Evolutionary conservation across 495 filamentous ascomycete genomes (phyloP).

Genomic region (Bacidia gigantensis): DNA sequence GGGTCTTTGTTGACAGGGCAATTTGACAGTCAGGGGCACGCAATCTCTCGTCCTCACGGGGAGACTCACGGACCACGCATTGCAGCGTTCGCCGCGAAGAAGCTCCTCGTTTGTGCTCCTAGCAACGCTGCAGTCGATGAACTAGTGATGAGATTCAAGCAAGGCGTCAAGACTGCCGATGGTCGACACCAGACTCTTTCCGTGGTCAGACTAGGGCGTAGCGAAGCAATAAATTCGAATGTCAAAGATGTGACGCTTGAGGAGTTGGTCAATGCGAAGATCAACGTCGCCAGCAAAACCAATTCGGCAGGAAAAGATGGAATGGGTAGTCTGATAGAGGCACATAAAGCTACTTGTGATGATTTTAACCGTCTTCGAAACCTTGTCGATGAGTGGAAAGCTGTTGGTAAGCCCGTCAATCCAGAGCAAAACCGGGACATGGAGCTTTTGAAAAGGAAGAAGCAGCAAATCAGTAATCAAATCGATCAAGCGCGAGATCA

Average conservation of each 20-base stretch:
- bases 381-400: conserved; percentile 55
- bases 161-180: conserved; percentile 64
- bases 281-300: conserved; percentile 36
- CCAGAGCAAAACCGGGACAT: conserved; percentile 63
- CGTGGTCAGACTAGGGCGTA: conserved; percentile 81
- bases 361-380: conserved; percentile 51
- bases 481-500: conserved; percentile 79
- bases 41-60: conserved; percentile 35
- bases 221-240: conserved; percentile 80
- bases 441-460: conserved; percentile 58
- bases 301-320: conserved; percentile 33
- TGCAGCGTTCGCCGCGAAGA: conserved; percentile 45
- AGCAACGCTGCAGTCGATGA: conserved; percentile 98
- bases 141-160: conserved; percentile 81
- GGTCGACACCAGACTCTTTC: conserved; percentile 61
- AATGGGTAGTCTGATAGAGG: conserved; percentile 64
- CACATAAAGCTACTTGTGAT: conserved; percentile 64
- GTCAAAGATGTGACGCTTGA: conserved; percentile 90
- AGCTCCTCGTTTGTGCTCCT: conserved; percentile 86
- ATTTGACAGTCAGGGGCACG: conserved; percentile 37
- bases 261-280: conserved; percentile 65
- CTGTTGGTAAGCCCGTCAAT: conserved; percentile 42
- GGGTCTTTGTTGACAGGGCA: conserved; percentile 62
- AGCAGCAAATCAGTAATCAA: conserved; percentile 56
- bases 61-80: conserved; percentile 14